Percentiles rank a stretch among this genome's conserved stretches.
These are phyloP conservation scores for Taiozyma sp. DNA, from an alignment of 1,139 yeast species.

Conservation along the genomic window DNA sequence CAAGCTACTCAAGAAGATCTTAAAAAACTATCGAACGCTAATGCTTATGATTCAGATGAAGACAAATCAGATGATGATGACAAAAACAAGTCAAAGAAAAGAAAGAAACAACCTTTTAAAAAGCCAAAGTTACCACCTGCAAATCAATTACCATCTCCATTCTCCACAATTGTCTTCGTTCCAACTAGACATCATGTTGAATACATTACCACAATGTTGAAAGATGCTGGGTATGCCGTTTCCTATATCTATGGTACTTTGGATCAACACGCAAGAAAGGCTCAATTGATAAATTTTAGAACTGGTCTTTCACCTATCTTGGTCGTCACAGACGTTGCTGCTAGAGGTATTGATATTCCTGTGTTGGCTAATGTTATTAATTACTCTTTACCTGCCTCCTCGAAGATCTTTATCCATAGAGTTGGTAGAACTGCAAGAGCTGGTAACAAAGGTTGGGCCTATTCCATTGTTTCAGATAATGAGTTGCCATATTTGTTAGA, in stretches of 20 bases:
- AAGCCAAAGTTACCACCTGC: conserved; percentile 71
- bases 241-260: conserved; percentile 92
- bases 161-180: conserved; percentile 88
- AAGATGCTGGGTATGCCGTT: conserved; percentile 77
- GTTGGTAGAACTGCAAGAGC: conserved; percentile 99
- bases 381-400: conserved; percentile 84
- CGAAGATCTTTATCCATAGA: conserved; percentile 92
- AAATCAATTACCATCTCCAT: conserved; percentile 74
- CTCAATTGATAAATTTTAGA: conserved; percentile 82
- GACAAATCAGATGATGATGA: conserved; percentile 14
- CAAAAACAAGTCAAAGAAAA: conserved; percentile 27
- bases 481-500: conserved; percentile 91
- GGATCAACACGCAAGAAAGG: conserved; percentile 92
- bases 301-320: conserved; percentile 76
- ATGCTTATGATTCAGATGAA: conserved; percentile 43
- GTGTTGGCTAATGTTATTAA: conserved; percentile 91
- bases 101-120: conserved; percentile 34
- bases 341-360: conserved; percentile 99
- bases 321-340: conserved; percentile 98
- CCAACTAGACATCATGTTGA: conserved; percentile 99
- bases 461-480: conserved; percentile 76
- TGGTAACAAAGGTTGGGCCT: conserved; percentile 98
- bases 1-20: conserved; percentile 65
- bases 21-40: conserved; percentile 43
- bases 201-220: conserved; percentile 66